phyloP scores from a whole-genome alignment of 768 basidiomycete genomes.

The Collybia sordida region DNA sequence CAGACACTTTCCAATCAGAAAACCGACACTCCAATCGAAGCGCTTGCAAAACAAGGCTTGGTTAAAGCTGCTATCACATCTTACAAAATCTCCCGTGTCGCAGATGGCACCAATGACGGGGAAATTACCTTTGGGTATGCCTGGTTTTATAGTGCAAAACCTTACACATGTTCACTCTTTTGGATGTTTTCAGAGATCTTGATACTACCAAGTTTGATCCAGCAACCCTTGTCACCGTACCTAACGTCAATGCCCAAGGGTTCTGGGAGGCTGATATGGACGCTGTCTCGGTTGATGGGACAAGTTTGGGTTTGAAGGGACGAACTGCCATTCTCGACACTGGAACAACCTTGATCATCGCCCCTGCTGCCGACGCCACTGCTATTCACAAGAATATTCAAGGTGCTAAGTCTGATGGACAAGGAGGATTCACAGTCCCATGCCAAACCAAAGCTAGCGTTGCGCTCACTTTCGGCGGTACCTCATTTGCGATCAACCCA shows the following conservation, averaged over 20 bases:
- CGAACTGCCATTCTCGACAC: constrained; percentile 77
- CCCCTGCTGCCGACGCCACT: constrained; percentile 35
- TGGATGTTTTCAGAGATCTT: constrained; percentile 39
- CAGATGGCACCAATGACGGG: constrained; percentile 71
- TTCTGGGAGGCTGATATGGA: constrained; percentile 82
- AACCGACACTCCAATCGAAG: constrained; percentile 68
- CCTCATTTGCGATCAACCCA: constrained; percentile 56
- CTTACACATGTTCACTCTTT: background rate
- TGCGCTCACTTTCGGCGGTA: constrained; percentile 47
- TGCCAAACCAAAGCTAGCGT: constrained; percentile 44
- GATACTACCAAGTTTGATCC: constrained; percentile 69
- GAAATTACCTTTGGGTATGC: constrained; percentile 74
- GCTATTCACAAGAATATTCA: constrained; percentile 42
- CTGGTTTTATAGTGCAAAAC: background rate
- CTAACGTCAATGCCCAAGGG: constrained; percentile 63
- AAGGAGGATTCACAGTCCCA: constrained; percentile 52
- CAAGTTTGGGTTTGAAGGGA: constrained; percentile 45
- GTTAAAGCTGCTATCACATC: constrained; percentile 69
- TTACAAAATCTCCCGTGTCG: constrained; percentile 76
- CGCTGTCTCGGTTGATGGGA: constrained; percentile 57
- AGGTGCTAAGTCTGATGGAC: constrained; percentile 40
- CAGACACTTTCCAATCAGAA: constrained; percentile 65
- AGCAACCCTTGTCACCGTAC: constrained; percentile 53
- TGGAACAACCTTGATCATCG: constrained; percentile 55
- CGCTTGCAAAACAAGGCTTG: constrained; percentile 55